These are phyloP conservation scores for Penicillium occitanis DNA, from an alignment of 2,329 filamentous ascomycete genomes.

Conservation along the genomic window DNA sequence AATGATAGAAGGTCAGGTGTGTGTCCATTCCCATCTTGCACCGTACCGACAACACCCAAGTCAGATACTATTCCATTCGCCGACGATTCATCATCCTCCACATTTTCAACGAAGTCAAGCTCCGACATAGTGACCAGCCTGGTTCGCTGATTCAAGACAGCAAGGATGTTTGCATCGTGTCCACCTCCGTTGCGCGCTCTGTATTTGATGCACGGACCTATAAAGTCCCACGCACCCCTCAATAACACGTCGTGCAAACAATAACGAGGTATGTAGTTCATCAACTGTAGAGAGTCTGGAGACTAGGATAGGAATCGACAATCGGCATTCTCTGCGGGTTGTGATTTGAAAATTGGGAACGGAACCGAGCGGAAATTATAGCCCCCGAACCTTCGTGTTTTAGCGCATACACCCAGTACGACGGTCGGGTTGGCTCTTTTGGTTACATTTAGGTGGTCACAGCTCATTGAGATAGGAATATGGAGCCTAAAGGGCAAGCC, in stretches of 20 bases:
- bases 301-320: neutral
- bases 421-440: neutral
- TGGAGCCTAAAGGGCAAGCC: neutral
- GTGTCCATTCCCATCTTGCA: neutral
- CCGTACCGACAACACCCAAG: neutral
- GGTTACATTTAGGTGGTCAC: neutral
- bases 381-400: neutral
- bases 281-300: neutral
- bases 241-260: neutral
- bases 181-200: neutral
- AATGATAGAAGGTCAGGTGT: conserved; percentile 2
- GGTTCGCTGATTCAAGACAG: neutral
- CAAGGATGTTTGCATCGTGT: neutral
- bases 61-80: neutral
- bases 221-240: neutral
- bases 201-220: neutral
- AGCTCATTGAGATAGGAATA: neutral
- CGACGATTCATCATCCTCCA: neutral
- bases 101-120: neutral
- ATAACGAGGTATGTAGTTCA: neutral
- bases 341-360: neutral
- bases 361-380: neutral
- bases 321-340: neutral
- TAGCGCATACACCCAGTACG: neutral
- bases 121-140: conserved; percentile 6